Percentiles rank a stretch among this genome's conserved stretches.
Conservation (phyloP, 2,329 filamentous ascomycete genomes). For the Colletotrichum chlorophyti region DNA sequence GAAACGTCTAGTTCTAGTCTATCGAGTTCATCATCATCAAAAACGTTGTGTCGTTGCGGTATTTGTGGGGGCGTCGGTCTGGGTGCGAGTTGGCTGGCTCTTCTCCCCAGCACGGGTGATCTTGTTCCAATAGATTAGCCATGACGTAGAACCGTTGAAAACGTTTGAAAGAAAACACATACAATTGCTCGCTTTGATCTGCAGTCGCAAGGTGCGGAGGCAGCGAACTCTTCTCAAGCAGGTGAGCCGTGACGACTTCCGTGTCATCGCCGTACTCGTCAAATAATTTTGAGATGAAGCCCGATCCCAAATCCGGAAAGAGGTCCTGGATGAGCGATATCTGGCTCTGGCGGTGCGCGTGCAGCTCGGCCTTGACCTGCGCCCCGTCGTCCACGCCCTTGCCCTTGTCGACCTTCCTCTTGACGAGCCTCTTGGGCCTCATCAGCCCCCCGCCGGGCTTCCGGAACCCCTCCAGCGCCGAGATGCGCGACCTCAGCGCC, state of each 20-base stretch:
- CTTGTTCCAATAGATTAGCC: slow-evolving; percentile 32
- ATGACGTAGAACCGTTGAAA: slow-evolving; percentile 9
- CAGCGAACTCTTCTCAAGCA: slow-evolving; percentile 80
- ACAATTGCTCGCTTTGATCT: slow-evolving; percentile 71
- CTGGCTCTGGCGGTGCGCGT: slow-evolving; percentile 83
- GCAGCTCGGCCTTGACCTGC: slow-evolving; percentile 58
- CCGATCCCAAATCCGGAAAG: slow-evolving; percentile 85
- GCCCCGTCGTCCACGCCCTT: slow-evolving; percentile 57
- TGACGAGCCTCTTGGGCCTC: slow-evolving; percentile 57
- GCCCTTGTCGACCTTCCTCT: slow-evolving; percentile 69
- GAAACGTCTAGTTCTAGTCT: slow-evolving; percentile 69
- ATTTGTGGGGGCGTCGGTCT: slow-evolving; percentile 62
- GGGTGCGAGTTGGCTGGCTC: slow-evolving; percentile 53
- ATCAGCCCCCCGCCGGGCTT: slow-evolving; percentile 58
- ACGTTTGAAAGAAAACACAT: slow-evolving; percentile 37
- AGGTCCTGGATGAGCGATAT: slow-evolving; percentile 92
- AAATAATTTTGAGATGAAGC: slow-evolving; percentile 79
- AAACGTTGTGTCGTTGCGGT: slow-evolving; percentile 73
- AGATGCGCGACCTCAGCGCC: slow-evolving; percentile 66
- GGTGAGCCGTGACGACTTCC: slow-evolving; percentile 80
- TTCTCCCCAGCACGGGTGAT: slow-evolving; percentile 25
- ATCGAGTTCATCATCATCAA: slow-evolving; percentile 83
- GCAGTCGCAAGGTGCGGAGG: slow-evolving; percentile 69
- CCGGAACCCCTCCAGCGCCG: slow-evolving; percentile 65
- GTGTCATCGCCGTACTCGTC: slow-evolving; percentile 80